Base-by-base conservation (phyloP, 2,329 filamentous ascomycete genomes). In the Exophiala sp. region DNA sequence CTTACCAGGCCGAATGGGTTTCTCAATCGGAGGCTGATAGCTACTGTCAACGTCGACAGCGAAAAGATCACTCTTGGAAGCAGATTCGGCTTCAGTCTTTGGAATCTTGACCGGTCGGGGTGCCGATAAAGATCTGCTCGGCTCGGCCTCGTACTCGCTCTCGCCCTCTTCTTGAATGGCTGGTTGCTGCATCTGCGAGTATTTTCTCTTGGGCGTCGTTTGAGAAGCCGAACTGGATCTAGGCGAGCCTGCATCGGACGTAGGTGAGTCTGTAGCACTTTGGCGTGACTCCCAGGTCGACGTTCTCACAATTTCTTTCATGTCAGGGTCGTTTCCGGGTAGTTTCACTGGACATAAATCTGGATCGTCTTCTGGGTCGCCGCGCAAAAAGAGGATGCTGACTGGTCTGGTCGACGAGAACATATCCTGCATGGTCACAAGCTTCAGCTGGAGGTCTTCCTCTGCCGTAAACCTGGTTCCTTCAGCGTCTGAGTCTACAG, bases 11-110 rank as follows among this genome's bases (percentile, higher is more conserved):
- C 89, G 95, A 16, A 84, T 76, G 7, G 79, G 75, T 53, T 81
- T 82, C 64, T 95, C 89, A 1, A 80, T 74, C 0, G 91, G 91
- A 41, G 94, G 87, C 54, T 86, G 83, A 68, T 97, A 99, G 2
- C 80, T 81, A 12, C 85, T 77, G 68, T 97, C 94, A n/a, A 97
- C 89, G 32, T 90, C 94, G 6, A 96, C 73, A 2, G 60, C 62
- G 21, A 62, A 58, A 11, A 64, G 50, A 12, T 59, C 60, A 12
- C 34, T 34, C 44, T 52, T 52, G 10, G 36, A 36, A 11, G 33
- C 35, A 11, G 50, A 44, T 18, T 48, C 57, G 16, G 33, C 35
- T 49, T 58, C 54, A 5, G 49, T 56, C 46, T 59, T 62, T 5
- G 52, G 45, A 14, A 64, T 59, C 46, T 64, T 64, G 39, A 55